A percentile compares a stretch with the other conserved stretches of the same genome.
These are phyloP conservation scores for Solanum hybrid DNA, from an alignment of 305 asterid species.

Conservation along the genomic window DNA sequence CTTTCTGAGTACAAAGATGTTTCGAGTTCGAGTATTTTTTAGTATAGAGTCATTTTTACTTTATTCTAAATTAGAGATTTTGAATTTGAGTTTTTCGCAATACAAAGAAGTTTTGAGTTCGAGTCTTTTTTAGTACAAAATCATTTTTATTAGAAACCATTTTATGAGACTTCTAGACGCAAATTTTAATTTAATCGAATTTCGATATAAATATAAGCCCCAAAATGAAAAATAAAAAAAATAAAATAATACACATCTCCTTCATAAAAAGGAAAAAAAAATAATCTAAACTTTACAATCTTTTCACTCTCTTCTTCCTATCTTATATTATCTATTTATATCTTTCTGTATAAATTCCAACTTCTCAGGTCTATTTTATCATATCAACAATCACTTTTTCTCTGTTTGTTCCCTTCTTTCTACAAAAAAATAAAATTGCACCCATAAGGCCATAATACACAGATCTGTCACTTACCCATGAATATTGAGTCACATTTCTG, in stretches of 20 bases:
- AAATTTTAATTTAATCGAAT: no score
- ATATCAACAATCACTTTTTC: neutral
- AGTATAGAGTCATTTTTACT: no score
- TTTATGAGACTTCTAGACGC: no score
- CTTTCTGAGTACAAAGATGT: no score
- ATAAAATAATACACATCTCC: neutral
- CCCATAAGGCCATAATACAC: neutral
- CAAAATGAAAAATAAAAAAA: no score
- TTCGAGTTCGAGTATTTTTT: no score
- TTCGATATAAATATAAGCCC: no score
- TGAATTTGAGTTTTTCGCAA: no score
- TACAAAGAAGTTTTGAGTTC: rapidly evolving
- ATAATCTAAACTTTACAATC: neutral
- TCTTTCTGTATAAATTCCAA: neutral
- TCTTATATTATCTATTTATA: neutral
- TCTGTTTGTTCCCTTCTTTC: neutral
- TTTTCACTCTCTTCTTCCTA: neutral
- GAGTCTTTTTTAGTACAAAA: no score
- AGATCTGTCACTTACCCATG: slow-evolving; percentile 6
- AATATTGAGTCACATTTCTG: slow-evolving; percentile 9
- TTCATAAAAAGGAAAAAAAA: neutral
- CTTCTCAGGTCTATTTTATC: neutral
- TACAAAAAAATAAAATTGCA: neutral
- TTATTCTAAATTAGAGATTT: rapidly evolving
- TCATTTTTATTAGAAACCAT: no score